Evolutionary conservation across 208 protist species (phyloP).

Genomic region (Leptomonas pyrrhocoris): DNA sequence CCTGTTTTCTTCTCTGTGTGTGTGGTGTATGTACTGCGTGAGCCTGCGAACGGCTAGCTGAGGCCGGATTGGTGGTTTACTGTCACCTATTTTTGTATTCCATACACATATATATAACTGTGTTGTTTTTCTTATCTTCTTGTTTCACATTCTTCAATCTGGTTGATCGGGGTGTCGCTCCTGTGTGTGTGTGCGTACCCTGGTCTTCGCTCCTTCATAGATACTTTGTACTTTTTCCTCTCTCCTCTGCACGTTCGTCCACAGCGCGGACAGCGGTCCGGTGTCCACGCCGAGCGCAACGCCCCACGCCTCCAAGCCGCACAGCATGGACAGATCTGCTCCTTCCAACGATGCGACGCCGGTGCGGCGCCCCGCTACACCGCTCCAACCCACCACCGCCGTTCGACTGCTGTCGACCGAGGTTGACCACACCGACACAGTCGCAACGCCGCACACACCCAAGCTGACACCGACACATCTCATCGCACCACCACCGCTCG

Average conservation of each 20-base stretch:
- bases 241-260: neutral
- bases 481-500: neutral
- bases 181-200: too few species aligned
- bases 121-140: neutral
- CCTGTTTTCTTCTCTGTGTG: too few species aligned
- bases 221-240: neutral
- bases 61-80: too few species aligned
- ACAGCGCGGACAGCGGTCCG: neutral
- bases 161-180: too few species aligned
- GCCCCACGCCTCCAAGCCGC: neutral
- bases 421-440: neutral
- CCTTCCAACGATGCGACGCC: neutral
- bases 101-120: too few species aligned
- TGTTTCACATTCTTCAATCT: too few species aligned
- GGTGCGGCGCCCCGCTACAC: neutral
- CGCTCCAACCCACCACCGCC: slow-evolving; percentile 13
- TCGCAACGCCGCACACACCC: neutral
- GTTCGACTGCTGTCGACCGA: slow-evolving; percentile 2
- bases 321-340: neutral
- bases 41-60: too few species aligned
- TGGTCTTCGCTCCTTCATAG: neutral
- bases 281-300: neutral
- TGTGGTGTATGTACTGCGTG: too few species aligned
- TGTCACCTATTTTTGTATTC: too few species aligned
- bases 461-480: neutral